Base-by-base conservation (phyloP, 495 filamentous ascomycete species). In the Rusavskia elegans region DNA sequence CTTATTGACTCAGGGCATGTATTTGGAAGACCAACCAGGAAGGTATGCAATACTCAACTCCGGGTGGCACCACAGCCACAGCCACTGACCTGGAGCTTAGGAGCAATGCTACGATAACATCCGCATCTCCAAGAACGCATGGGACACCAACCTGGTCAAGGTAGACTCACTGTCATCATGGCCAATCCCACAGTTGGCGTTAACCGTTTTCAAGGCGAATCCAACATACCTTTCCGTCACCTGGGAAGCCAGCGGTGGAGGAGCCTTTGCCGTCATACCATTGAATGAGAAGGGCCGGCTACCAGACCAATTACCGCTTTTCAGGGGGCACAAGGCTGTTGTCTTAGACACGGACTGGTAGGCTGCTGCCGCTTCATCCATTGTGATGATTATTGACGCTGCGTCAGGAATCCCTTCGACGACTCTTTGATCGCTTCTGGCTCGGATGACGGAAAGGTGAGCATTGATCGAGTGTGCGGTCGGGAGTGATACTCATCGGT, bases 281-380 rank as follows among this genome's bases (percentile, higher is more conserved):
- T 66, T 96, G 51, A 79, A 82, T 57, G 89, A 97, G 69, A 80
- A 79, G 42, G 92, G 92, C 50, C 83, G 89, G 63, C 65, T 93
- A 38, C 92, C 93, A 25, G 92, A 98, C 64, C 83, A 84, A 61
- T 84, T 97, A 58, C 93, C 92, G 46, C 70, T 98, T 57, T 98
- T 97, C 67, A 81, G 92, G 51, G 92, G 92, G 53, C 92, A 98
- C 66, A 98, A 90, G 39, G 87, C 87, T 36, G 82, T 87, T 40
- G 92, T 98, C 39, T 75, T 98, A 57, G 92, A 98, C 71, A 98
- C 92, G 56, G 93, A 98, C 74, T 98, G 92, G 90, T 92, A 72
- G 62, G 78, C 20, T 21, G 21, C 60, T 55, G 60, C 10, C 29
- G 8, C 9, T 10, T 11, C 54, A 52, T 52, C 14, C 4, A 19